Percentiles rank a stretch among this genome's conserved stretches.
Conservation (phyloP, 768 basidiomycete genomes). For the Termitomyces heimii region DNA sequence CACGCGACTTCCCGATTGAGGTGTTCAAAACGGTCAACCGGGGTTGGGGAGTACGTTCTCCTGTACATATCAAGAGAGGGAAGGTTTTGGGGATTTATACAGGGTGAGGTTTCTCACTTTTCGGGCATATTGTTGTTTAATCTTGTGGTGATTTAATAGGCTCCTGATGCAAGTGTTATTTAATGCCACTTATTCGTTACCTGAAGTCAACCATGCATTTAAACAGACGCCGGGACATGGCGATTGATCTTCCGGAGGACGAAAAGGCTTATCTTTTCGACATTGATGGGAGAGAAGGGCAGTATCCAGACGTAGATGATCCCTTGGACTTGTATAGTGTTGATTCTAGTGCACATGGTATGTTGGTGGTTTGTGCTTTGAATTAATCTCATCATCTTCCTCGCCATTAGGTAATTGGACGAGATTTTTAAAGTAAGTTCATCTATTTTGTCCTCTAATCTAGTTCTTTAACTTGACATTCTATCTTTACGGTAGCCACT, state of each 20-base stretch:
- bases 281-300: constrained; percentile 50
- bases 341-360: constrained; percentile 47
- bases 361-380: constrained; percentile 10
- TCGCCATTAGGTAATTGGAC: constrained; percentile 61
- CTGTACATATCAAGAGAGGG: constrained; percentile 35
- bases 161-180: constrained; percentile 35
- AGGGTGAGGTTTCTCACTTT: constrained; percentile 38
- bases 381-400: background rate
- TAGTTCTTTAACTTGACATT: background rate
- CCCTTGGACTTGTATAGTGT: constrained; percentile 42
- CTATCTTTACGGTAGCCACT: constrained; percentile 43
- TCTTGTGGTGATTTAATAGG: constrained; percentile 11
- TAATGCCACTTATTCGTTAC: background rate
- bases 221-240: constrained; percentile 37
- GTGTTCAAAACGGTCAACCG: constrained; percentile 56
- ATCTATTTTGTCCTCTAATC: background rate
- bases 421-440: constrained; percentile 61
- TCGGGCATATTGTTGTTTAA: background rate
- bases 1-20: constrained; percentile 52
- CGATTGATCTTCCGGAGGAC: constrained; percentile 28
- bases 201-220: background rate
- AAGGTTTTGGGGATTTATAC: constrained; percentile 65
- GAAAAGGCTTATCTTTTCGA: constrained; percentile 53
- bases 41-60: constrained; percentile 65
- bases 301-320: constrained; percentile 23